phyloP scores from a whole-genome alignment of 2,329 filamentous ascomycete species.

The Mycogone perniciosa region DNA sequence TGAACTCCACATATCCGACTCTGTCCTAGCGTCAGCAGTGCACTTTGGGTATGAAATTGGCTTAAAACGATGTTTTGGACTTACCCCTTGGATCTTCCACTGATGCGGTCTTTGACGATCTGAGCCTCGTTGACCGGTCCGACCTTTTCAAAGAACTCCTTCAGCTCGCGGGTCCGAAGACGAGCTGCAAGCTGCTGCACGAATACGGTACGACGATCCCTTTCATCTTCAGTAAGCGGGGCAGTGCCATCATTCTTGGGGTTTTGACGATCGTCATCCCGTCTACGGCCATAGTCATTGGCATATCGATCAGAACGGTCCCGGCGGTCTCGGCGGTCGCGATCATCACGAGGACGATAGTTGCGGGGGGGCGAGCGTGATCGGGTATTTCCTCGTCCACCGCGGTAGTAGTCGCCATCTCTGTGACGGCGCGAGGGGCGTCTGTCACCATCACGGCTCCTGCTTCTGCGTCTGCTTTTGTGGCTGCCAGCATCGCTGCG shows the following conservation, averaged over 20 bases:
- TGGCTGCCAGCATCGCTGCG: constrained; percentile 72
- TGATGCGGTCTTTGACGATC: constrained; percentile 97
- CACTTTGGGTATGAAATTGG: neutral
- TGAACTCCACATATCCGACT: constrained; percentile 99
- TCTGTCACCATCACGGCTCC: constrained; percentile 69
- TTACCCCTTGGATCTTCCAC: constrained; percentile 94
- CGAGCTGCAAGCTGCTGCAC: constrained; percentile 96
- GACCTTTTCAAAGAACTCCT: constrained; percentile 91
- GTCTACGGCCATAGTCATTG: constrained; percentile 47
- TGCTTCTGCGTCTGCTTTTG: constrained; percentile 74
- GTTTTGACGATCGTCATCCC: constrained; percentile 41
- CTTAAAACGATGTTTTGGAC: constrained; percentile 24
- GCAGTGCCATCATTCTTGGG: constrained; percentile 52
- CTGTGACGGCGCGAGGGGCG: constrained; percentile 67
- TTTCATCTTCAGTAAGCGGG: constrained; percentile 86
- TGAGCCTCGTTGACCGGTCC: constrained; percentile 94
- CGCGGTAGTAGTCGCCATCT: constrained; percentile 64
- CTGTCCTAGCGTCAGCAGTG: constrained; percentile 46
- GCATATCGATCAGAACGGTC: constrained; percentile 47
- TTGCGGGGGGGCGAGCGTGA: constrained; percentile 64
- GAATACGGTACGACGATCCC: constrained; percentile 93
- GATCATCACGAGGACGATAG: constrained; percentile 50
- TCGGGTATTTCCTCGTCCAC: constrained; percentile 49
- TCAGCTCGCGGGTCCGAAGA: constrained; percentile 84
- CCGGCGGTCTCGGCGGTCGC: constrained; percentile 44